phyloP scores from a whole-genome alignment of 2,329 filamentous ascomycete genomes.

The Paecilomyces variotii region DNA sequence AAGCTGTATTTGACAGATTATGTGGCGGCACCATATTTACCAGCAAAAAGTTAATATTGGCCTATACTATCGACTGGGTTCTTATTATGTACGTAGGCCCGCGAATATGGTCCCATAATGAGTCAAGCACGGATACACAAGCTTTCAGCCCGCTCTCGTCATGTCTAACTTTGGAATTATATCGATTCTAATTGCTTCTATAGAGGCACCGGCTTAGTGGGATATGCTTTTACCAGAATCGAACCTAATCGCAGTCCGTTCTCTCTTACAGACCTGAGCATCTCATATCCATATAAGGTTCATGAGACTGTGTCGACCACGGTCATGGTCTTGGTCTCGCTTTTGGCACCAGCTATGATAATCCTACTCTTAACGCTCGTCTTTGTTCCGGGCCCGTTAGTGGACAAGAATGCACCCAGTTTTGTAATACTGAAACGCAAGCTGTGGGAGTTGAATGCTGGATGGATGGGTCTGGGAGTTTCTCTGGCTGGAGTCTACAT shows the following conservation, averaged over 20 bases:
- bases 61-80: constrained; percentile 69
- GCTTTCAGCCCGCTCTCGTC: background rate
- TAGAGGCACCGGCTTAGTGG: constrained; percentile 51
- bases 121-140: background rate
- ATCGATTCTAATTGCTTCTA: constrained; percentile 7
- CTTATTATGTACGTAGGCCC: constrained; percentile 45
- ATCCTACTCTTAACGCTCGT: constrained; percentile 61
- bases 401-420: constrained; percentile 54
- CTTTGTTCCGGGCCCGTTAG: constrained; percentile 64
- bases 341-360: constrained; percentile 58
- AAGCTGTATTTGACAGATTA: background rate
- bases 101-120: background rate
- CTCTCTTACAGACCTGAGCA: constrained; percentile 63
- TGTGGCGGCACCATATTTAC: constrained; percentile 8
- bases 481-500: constrained; percentile 66
- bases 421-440: constrained; percentile 68
- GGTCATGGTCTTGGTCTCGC: constrained; percentile 56
- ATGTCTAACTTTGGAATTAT: constrained; percentile 9
- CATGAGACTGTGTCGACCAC: constrained; percentile 64
- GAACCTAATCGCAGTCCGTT: constrained; percentile 64
- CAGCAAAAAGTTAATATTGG: constrained; percentile 49
- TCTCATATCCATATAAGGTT: constrained; percentile 66
- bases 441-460: constrained; percentile 83
- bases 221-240: constrained; percentile 50
- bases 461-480: constrained; percentile 73